These are phyloP conservation scores for Boechera retrofracta DNA, from an alignment of 345 rosid species.

Conservation along the genomic window DNA sequence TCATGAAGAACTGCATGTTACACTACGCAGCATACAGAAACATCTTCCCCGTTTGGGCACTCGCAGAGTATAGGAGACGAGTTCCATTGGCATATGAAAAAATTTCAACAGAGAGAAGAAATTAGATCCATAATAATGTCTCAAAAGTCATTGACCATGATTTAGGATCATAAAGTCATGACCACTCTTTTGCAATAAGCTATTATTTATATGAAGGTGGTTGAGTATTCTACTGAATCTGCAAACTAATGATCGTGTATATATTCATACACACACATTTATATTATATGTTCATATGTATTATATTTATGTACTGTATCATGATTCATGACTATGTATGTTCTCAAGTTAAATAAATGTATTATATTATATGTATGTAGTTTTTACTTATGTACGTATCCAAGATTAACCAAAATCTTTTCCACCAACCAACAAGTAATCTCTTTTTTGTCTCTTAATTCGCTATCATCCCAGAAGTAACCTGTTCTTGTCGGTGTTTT, in stretches of 20 bases:
- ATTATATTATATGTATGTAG: not conserved
- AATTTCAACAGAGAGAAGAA: constrained; percentile 25
- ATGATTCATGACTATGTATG: constrained; percentile 1
- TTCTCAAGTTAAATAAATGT: constrained; percentile 6
- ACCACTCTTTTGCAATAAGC: constrained; percentile 21
- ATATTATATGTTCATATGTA: constrained; percentile 25
- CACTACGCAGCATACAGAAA: constrained; percentile 78
- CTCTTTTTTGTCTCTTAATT: constrained; percentile 17
- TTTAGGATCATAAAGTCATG: not conserved
- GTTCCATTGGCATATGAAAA: constrained; percentile 49
- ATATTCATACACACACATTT: not conserved
- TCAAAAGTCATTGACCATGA: constrained; percentile 19
- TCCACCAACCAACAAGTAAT: constrained; percentile 10
- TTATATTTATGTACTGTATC: not conserved
- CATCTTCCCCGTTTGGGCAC: constrained; percentile 74
- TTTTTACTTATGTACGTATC: constrained; percentile 15
- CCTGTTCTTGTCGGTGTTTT: constrained; percentile 28
- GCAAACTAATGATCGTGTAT: constrained; percentile 24
- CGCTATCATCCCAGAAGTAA: constrained; percentile 22
- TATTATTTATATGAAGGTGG: constrained; percentile 30
- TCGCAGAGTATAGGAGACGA: constrained; percentile 62
- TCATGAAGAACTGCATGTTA: constrained; percentile 79
- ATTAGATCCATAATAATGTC: constrained; percentile 27
- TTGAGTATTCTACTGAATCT: constrained; percentile 35
- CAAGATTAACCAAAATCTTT: constrained; percentile 23